A percentile compares a stretch with the other conserved stretches of the same genome.
These are phyloP conservation scores for Solanum ahanhuiri DNA, from an alignment of 257 asterid genomes.

Conservation along the genomic window DNA sequence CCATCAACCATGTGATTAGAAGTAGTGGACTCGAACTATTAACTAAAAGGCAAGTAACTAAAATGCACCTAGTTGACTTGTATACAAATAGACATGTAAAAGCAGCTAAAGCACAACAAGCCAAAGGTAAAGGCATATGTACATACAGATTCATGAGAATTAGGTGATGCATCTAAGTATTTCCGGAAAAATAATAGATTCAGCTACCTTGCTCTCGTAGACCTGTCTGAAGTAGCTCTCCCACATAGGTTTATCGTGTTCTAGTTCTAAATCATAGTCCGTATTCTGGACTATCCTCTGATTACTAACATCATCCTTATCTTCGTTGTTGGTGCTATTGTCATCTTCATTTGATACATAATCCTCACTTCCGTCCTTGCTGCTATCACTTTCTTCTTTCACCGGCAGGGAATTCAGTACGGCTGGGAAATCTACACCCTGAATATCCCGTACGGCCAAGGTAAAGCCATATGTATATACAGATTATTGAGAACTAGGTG, in stretches of 20 bases:
- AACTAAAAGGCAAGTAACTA: background rate
- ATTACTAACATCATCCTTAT: background rate
- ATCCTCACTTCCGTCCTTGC: background rate
- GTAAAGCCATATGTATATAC: background rate
- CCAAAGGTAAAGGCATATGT: background rate
- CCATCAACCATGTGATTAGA: background rate
- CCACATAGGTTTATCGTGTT: background rate
- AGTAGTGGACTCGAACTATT: background rate
- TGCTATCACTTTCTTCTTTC: background rate
- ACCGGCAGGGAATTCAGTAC: background rate
- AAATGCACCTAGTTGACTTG: background rate
- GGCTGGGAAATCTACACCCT: background rate
- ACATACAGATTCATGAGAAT: background rate
- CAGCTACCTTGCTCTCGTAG: background rate
- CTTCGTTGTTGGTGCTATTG: background rate
- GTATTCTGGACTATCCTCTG: too few relatives aligned
- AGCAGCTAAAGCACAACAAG: background rate
- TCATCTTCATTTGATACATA: background rate
- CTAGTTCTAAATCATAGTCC: background rate
- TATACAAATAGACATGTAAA: background rate
- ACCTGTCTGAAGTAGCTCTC: background rate
- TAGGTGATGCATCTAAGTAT: background rate
- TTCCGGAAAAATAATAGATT: background rate
- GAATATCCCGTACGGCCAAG: background rate
- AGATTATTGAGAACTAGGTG: too few relatives aligned